Evolutionary conservation across 1,139 yeast genomes (phyloP), one percentile per base, ranked within the genome.

Genomic region (Candida sp.): DNA sequence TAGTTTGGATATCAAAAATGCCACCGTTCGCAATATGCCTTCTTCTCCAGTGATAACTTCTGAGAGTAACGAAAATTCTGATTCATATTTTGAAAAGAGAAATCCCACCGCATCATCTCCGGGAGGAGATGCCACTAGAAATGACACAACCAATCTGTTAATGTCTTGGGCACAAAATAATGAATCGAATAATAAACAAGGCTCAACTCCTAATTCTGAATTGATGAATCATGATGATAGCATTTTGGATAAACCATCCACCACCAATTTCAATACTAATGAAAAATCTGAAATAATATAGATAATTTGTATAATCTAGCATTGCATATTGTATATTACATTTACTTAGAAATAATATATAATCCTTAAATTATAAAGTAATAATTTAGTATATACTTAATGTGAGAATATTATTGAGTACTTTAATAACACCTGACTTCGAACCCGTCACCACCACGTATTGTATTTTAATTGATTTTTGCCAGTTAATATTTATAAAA

Each of bases 21-120:
- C 57, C 8, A 49, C 57, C 5, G 64, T 58, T 21, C 60, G 56
- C 5, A 68, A 70, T 48, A 72, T 73, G 75, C 77, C 78, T 2
- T 70, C 77, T 2, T 71, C 76, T 7, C 77, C 77, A 11, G 51
- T 45, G 30, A 39, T 35, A 22, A 41, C 50, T 3, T 33, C 42
- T 23, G 43, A 43, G 30, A 47, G 45, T 30, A 45, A 47, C 23
- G 43, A 40, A 21, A 39, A 44, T 11, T 43, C 48, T 22, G 46
- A 44, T 19, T 21, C 40, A 5, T 36, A 41, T 21, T 45, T 41
- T 36, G 38, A 36, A 43, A 39, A 11, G 40, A 44, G 21, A 39
- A 46, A n/a, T 38, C 39, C 35, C 39, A 43, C 38, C 19, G 12
- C 22, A 6, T 58, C 61, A 4, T 66, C 75, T 1, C 67, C 72